Base-by-base conservation (phyloP, 441 rosid species). In the Adansonia gregorii region DNA sequence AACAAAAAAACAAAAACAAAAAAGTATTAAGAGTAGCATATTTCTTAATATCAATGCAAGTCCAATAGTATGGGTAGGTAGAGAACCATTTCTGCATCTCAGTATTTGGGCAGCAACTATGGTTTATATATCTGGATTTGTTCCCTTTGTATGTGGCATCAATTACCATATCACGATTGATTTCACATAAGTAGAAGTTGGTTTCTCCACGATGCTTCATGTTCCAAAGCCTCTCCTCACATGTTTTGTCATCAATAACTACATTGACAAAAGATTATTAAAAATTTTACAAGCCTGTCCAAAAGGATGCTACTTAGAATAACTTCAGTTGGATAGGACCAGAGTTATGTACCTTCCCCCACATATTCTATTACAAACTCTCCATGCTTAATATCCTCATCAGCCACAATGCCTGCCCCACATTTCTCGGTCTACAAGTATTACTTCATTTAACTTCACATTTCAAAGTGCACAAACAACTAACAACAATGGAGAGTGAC, bases 1-100 rank as follows among this genome's bases (percentile, higher is more conserved):
- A 35, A 35, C 6, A 35, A 35, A 35, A 35, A 35, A 35, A 35
- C 39, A 31, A 31, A 31, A 51, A 73, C 59, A 17, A 69, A 66
- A 74, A 55, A 58, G 76, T 19, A 73, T 66, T 66, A 61, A 80
- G 76, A 75, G 51, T 10, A 73, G 19, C 76, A 74, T 15, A 61
- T 51, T 41, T 64, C 51, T 31, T 51, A 58, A 51, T 12, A 68
- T 5, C 3, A 74, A 4, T 31, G 75, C 54, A 74, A 80, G 72
- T 73, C 35, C 14, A 78, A 49, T 66, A 83, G 79, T 20, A 68
- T 78, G 82, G 74, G 59, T 66, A 72, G 75, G 76, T 45, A 55
- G 60, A 27, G 78, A 81, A 96, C 99, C 98, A 94, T 88, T 97
- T 97, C 90, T 97, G 99, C 99, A 97, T 94, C 86, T 94, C 95